Percentiles rank a stretch among this genome's conserved stretches.
Evolutionary conservation across 192 early-diverging fungal genomes (phyloP).

Genomic region (Paraglomus occultum): DNA sequence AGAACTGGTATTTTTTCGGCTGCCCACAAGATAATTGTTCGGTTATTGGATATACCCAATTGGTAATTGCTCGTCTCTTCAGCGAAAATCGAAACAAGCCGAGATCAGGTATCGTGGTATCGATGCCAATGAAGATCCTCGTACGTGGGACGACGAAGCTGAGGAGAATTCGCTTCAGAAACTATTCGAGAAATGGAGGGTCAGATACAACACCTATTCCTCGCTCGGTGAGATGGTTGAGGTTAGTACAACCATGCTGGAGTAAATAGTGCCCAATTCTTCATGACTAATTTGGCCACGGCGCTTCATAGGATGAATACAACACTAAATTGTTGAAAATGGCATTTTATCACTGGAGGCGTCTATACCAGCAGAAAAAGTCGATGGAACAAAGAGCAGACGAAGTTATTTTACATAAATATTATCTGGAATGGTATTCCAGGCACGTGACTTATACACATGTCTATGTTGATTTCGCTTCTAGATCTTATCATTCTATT

Average conservation of each 20-base stretch:
- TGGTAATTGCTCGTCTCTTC: too few species aligned
- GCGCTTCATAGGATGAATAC: slow-evolving; percentile 19
- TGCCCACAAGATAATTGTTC: too few species aligned
- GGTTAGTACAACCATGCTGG: not conserved
- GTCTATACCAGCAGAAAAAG: not conserved
- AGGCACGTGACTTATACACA: not conserved
- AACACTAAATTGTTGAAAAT: slow-evolving; percentile 7
- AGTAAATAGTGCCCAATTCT: not conserved
- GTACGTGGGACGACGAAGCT: not conserved
- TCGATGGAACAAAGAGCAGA: not conserved
- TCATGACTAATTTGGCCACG: not conserved
- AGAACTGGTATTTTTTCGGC: not conserved
- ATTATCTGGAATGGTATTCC: slow-evolving; percentile 23
- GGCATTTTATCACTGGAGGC: slow-evolving; percentile 12
- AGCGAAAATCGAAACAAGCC: too few species aligned
- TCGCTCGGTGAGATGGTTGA: slow-evolving; percentile 21
- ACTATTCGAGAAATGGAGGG: slow-evolving; percentile 18
- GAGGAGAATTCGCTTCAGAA: not conserved
- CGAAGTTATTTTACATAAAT: not conserved
- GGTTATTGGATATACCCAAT: too few species aligned
- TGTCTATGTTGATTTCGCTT: not conserved
- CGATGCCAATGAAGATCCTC: too few species aligned
- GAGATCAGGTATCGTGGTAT: too few species aligned
- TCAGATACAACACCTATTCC: slow-evolving; percentile 12
- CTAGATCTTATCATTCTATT: not conserved